Base-by-base conservation (phyloP, 805 yeast species). In the Myxozyma vanderwaltii region DNA sequence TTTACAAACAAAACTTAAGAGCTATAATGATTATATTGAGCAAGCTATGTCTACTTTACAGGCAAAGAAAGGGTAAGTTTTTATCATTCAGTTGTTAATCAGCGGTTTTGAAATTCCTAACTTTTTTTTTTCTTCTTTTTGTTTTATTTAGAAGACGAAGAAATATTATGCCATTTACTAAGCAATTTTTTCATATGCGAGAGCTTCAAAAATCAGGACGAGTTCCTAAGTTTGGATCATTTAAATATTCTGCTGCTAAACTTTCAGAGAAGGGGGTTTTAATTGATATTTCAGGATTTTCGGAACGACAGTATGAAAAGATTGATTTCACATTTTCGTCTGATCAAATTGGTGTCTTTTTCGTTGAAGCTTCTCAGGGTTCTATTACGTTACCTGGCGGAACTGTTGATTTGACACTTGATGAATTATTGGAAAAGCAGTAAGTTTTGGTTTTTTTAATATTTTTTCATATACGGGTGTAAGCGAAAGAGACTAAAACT, bases 291-390 rank as follows among this genome's bases (percentile, higher is more conserved):
- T 80, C 79, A 17, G 90, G 89, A 0, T 76, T 73, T 60, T 56
- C 66, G 5, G 78, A 74, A 15, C 65, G 74, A 10, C 83, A 82
- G 58, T 77, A 83, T 49, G 86, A 87, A 17, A 88, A 86, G 67
- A 79, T 90, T 26, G 83, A 82, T 61, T 84, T 92, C 69, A 82
- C 87, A 74, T 85, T 90, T 69, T 82, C 87, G 63, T 86, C 92
- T 69, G 89, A 88, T 67, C 77, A 81, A 62, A 85, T 83, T 6
- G 92, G 92, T 1, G 80, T 79, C 27, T 90, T 89, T 69, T 81
- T 81, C 3, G 77, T 94, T 23, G 94, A 91, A 52, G 88, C 89
- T 8, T 83, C 89, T 3, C 83, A 81, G 70, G 91, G 90, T 29
- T 73, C 77, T 12, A 72, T 76, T 6, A 76, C 85, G 1, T 79